Evolutionary conservation across 1,284 basidiomycete genomes (phyloP), one percentile per base, ranked within the genome.

Genomic region (Cystobasidium sp.): DNA sequence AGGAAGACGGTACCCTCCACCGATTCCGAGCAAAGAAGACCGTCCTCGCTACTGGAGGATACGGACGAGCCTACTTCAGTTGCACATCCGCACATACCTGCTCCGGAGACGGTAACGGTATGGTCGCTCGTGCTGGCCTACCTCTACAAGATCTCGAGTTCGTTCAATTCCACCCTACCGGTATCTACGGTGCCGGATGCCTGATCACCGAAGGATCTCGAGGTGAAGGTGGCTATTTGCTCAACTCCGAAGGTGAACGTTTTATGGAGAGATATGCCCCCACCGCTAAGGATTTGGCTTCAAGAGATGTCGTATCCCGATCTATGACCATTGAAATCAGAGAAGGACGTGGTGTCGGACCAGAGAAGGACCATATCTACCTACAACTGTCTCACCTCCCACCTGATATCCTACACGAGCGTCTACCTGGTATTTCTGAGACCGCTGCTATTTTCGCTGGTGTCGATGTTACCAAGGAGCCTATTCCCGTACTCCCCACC

Each of bases 241-340:
- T 99, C 83, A 99, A 99, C 87, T 94, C 94, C 10, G 92, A 98
- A 86, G 97, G 97, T 83, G 97, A 99, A 85, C 92, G 97, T 77
- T 99, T 99, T 87, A 99, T 99, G 97, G 96, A 99, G 85, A 93
- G 96, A 84, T 97, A 98, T 83, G 97, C 97, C 0, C 97, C 97
- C 20, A 98, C 96, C 66, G 97, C 97, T 78, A 99, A 99, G 87
- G 97, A 99, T 87, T 88, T 99, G 78, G 97, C 97, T 55, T 99
- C 97, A 70, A 94, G 97, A 84, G 97, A 99, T 83, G 97, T 99
- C 82, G 97, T 99, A 64, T 99, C 97, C 74, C 93, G 97, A 80
- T 96, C 93, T 75, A 99, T 99, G 96, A 99, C 97, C 67, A 88
- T 99, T 79, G 97, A 99, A 84, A 94, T 99, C 82, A 92, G 97